Evolutionary conservation across 2,329 filamentous ascomycete species (phyloP).

Genomic region (Myrmaecium sp.): DNA sequence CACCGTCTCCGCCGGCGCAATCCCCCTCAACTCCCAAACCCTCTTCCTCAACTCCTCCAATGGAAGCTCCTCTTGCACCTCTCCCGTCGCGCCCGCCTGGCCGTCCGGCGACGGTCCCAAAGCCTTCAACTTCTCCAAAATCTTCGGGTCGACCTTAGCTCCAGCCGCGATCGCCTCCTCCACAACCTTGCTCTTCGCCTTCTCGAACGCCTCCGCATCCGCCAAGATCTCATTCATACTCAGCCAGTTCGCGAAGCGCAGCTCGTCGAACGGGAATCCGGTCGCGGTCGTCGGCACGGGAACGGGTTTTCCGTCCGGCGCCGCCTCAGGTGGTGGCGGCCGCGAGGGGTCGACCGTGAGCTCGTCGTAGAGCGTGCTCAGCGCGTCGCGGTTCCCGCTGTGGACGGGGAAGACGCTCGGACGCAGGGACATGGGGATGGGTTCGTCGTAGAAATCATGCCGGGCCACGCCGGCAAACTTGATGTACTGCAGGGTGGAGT

Average conservation of each 20-base stretch:
- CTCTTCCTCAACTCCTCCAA: too few relatives aligned
- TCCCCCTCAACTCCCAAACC: too few relatives aligned
- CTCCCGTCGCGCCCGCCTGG: too few relatives aligned
- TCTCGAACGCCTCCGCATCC: slow-evolving; percentile 15
- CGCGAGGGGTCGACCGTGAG: slow-evolving; percentile 24
- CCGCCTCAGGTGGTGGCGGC: slow-evolving; percentile 8
- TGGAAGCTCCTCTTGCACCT: too few relatives aligned
- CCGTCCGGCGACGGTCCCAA: too few relatives aligned
- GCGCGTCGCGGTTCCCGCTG: too few relatives aligned
- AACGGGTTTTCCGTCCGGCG: slow-evolving; percentile 3
- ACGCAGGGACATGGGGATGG: slow-evolving; percentile 20
- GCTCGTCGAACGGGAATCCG: slow-evolving; percentile 25
- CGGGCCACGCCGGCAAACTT: too few relatives aligned
- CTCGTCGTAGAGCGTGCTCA: slow-evolving; percentile 26
- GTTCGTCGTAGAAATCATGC: slow-evolving; percentile 18
- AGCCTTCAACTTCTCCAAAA: too few relatives aligned
- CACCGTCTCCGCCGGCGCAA: too few relatives aligned
- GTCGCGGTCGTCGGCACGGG: slow-evolving; percentile 13
- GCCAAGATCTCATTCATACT: slow-evolving; percentile 28
- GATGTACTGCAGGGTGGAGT: too few relatives aligned
- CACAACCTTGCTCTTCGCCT: slow-evolving; percentile 4
- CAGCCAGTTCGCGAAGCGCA: slow-evolving; percentile 35
- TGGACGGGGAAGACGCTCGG: slow-evolving; percentile 10
- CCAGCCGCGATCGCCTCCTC: slow-evolving; percentile 4
- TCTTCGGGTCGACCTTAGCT: too few relatives aligned